A percentile compares a stretch with the other conserved stretches of the same genome.
These are phyloP conservation scores for Aspergillus oerlinghausenensis DNA, from an alignment of 2,329 filamentous ascomycete genomes.

Conservation along the genomic window DNA sequence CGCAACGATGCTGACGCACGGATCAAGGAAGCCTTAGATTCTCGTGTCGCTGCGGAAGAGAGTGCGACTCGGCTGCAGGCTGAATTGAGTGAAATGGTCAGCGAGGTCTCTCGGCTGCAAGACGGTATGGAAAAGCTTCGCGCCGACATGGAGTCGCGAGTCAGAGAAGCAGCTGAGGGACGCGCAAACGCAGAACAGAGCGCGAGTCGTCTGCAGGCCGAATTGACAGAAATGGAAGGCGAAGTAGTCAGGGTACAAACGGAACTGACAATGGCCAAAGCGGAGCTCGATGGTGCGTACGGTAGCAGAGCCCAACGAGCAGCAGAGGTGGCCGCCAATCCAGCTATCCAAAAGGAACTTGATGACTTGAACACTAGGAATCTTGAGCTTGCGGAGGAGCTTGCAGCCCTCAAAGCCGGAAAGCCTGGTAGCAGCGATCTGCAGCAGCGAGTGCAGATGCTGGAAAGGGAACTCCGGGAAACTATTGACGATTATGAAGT, in stretches of 20 bases:
- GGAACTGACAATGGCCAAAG: conserved; percentile 82
- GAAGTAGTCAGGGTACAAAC: conserved; percentile 64
- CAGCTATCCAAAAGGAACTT: conserved; percentile 56
- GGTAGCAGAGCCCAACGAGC: conserved; percentile 67
- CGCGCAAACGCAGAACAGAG: conserved; percentile 34
- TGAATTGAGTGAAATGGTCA: conserved; percentile 52
- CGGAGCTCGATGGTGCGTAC: conserved; percentile 92
- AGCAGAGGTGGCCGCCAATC: conserved; percentile 59
- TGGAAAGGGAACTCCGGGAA: conserved; percentile 63
- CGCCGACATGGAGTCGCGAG: conserved; percentile 28
- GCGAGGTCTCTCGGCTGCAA: conserved; percentile 27
- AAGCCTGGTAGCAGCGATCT: conserved; percentile 34
- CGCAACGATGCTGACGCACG: conserved; percentile 18
- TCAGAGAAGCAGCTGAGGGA: conserved; percentile 25
- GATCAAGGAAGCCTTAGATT: conserved; percentile 18
- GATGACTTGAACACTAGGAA: conserved; percentile 51
- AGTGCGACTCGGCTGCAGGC: conserved; percentile 38
- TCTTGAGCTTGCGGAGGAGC: conserved; percentile 42
- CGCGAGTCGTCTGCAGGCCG: conserved; percentile 41
- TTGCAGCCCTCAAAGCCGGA: conserved; percentile 40
- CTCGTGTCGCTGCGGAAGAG: conserved; percentile 23
- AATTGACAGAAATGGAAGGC: conserved; percentile 53
- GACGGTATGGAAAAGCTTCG: conserved; percentile 23
- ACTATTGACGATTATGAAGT: conserved; percentile 67
- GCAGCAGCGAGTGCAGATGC: conserved; percentile 47